Evolutionary conservation across 2,329 filamentous ascomycete genomes (phyloP).

Genomic region (Sarocladiaceae sp.): DNA sequence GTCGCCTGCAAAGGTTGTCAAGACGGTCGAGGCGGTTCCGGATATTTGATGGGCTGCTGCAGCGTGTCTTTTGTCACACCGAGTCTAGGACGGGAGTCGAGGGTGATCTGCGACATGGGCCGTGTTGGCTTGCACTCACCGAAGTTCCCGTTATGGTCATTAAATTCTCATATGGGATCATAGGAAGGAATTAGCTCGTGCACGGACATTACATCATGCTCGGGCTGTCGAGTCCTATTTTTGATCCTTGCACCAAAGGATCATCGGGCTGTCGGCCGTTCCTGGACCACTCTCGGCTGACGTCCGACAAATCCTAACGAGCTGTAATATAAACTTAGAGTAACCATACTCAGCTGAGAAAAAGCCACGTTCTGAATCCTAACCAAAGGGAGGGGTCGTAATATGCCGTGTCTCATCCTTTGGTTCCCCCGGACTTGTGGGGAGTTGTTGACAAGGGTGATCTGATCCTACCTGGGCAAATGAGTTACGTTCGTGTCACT

Average conservation of each 20-base stretch:
- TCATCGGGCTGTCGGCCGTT: background rate
- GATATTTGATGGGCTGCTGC: conserved; percentile 18
- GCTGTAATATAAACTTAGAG: conserved; percentile 6
- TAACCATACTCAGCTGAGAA: background rate
- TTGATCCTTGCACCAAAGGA: background rate
- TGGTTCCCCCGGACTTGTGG: background rate
- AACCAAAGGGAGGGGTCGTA: conserved; percentile 1
- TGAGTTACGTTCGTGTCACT: background rate
- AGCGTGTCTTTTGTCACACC: background rate
- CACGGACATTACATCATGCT: background rate
- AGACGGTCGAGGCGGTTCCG: conserved; percentile 36
- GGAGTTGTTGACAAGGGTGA: background rate
- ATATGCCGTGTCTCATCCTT: conserved; percentile 1
- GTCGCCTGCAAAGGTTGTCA: conserved; percentile 43
- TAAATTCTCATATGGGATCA: no score
- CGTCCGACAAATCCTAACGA: background rate
- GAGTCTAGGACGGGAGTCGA: background rate
- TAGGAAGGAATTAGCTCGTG: background rate
- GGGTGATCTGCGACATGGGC: background rate
- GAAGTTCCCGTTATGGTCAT: no score
- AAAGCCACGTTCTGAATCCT: conserved; percentile 1
- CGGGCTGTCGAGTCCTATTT: background rate
- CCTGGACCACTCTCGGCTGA: background rate
- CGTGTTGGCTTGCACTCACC: background rate
- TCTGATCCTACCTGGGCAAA: background rate